Base-by-base conservation (phyloP, 768 basidiomycete genomes). In the Rhizopogon roseolus region DNA sequence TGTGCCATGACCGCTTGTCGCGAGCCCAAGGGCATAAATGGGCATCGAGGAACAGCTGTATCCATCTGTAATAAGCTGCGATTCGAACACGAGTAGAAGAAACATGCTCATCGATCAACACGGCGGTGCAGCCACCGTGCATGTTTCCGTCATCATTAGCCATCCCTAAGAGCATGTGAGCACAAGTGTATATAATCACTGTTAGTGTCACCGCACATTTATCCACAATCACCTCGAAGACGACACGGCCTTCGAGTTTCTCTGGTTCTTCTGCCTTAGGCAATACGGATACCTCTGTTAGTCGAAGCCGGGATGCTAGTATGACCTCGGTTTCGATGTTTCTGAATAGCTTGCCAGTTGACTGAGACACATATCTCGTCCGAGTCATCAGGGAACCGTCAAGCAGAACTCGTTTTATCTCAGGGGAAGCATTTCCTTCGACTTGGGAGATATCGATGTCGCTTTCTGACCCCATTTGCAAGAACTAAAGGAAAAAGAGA, bases 41-140 rank as follows among this genome's bases (percentile, higher is more conserved):
- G 79, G 66, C 28, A 74, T 62, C 1, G 73, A 67, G 5, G 76
- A 71, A 42, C 76, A 75, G 54, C 80, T 82, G 42, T 41, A 10
- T 10, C 19, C 3, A 17, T 10, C 1, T 38, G 19, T 14, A 16
- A 14, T 25, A 32, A 37, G 41, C 45, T 28, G 4, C 38, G 34
- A 32, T 39, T 22, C 8, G 50, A 44, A n/a, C 2, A 36, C 8
- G 34, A 50, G 19, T 13, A 41, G 16, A 13, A 52, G 32, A 45
- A 6, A 55, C 74, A 37, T 52, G 80, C 79, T 79, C 67, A 57
- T 82, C 81, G 36, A 81, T 72, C 25, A 82, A 55, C 51, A 73
- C 73, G 3, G 71, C 56, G 13, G 70, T 61, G 51, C 76, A 79
- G 7, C 74, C 78, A 16, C 74, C 68, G 40, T 76, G 70, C 57